Percentiles rank a stretch among this genome's conserved stretches.
Evolutionary conservation across 169 alveolate species (phyloP).

Genomic region (Plasmodium billcollinsi): DNA sequence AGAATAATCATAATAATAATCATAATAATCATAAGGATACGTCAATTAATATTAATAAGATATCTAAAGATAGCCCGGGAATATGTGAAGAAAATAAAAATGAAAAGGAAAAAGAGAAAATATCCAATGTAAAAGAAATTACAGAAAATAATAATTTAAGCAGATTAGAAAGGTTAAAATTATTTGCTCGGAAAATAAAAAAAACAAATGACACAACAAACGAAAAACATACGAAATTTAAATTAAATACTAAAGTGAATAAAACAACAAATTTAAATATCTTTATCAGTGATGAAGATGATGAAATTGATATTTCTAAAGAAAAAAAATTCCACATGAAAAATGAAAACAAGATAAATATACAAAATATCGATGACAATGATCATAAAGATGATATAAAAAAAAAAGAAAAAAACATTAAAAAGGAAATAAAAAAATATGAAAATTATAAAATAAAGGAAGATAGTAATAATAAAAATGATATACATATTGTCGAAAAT

Average conservation of each 20-base stretch:
- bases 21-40: no score
- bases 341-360: no score
- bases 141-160: slow-evolving; percentile 12
- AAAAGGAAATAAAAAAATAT: neutral
- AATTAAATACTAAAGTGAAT: slow-evolving; percentile 3
- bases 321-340: no score
- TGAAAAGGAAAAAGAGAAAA: slow-evolving; percentile 64
- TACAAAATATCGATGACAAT: neutral
- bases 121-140: neutral
- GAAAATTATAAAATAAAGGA: neutral
- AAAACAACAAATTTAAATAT: no score
- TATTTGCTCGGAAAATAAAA: slow-evolving; percentile 39
- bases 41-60: neutral
- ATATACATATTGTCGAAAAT: neutral
- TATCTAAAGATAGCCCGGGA: neutral
- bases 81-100: slow-evolving; percentile 31
- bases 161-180: slow-evolving; percentile 51
- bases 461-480: neutral
- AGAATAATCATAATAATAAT: no score
- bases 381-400: neutral
- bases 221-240: slow-evolving; percentile 21
- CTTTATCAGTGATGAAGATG: no score
- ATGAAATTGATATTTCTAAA: no score
- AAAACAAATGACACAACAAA: slow-evolving; percentile 2
- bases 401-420: neutral